phyloP scores from a whole-genome alignment of 1,284 basidiomycete genomes.

The Gymnopus androsaceus region DNA sequence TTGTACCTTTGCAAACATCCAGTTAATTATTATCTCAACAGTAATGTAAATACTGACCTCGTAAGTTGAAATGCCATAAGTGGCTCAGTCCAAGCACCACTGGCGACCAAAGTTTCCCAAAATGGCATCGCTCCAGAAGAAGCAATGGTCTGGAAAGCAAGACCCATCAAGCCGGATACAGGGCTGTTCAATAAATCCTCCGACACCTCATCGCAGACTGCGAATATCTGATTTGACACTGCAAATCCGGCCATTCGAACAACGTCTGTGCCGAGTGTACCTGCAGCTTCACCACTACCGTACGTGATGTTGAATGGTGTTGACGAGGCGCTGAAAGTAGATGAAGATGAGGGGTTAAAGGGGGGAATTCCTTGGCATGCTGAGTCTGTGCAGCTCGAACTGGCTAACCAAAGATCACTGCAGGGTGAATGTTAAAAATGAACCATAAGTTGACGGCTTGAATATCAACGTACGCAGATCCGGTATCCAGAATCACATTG shows the following conservation, averaged over 20 bases:
- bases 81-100: constrained; percentile 60
- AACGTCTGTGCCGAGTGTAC: constrained; percentile 68
- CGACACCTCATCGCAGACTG: constrained; percentile 52
- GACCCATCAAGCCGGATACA: constrained; percentile 66
- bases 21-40: neutral
- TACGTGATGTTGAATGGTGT: constrained; percentile 77
- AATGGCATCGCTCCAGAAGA: constrained; percentile 58
- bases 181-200: constrained; percentile 49
- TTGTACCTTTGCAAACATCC: too few species aligned
- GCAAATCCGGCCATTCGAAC: constrained; percentile 83
- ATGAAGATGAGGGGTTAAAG: constrained; percentile 52
- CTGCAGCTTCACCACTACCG: constrained; percentile 77
- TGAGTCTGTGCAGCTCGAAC: constrained; percentile 44
- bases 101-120: constrained; percentile 70
- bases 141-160: constrained; percentile 62
- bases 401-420: constrained; percentile 81
- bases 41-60: constrained; percentile 12
- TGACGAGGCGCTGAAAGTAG: constrained; percentile 51
- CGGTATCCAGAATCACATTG: constrained; percentile 78
- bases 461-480: constrained; percentile 55
- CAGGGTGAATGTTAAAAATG: constrained; percentile 10
- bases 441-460: constrained; percentile 1
- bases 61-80: constrained; percentile 83
- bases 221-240: constrained; percentile 70
- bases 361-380: constrained; percentile 47